Evolutionary conservation across 1,284 basidiomycete genomes (phyloP), one percentile per base, ranked within the genome.

Genomic region (Ustilago sp.): DNA sequence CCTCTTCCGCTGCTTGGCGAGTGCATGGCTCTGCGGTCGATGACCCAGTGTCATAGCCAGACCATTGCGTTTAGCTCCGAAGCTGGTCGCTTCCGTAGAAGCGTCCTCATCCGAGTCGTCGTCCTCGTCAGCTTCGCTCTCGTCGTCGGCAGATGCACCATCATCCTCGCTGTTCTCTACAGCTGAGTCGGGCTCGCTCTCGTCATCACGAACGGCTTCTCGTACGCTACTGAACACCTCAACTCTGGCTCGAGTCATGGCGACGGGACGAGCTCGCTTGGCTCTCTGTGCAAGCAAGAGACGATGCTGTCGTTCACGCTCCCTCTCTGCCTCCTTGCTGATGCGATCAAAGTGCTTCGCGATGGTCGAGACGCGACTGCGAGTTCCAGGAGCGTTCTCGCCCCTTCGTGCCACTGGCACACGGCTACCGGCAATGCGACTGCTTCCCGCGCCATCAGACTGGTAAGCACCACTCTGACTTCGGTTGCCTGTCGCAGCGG

Each of bases 211-310:
- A 80, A 98, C 93, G 0, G 94, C 95, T 81, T 98, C 95, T 82
- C 93, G 92, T 73, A 98, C 91, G 80, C 93, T 97, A 76, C 93
- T 92, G 53, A 98, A 91, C 43, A 98, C 91, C 83, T 95, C 92
- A 0, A 98, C 93, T 69, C 92, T 94, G 8, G 94, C 94, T 61
- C 92, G 91, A 4, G 95, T 93, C 38, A 92, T 92, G 8, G 93
- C 93, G 8, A 99, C 94, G 2, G 97, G 96, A 43, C 96, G 91
- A n/a, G 94, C 94, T 50, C 93, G 91, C 55, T 72, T 74, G 11
- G 72, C 72, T 0, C 72, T 57, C 32, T 74, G 76, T 15, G 72
- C 71, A 31, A 78, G 57, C 57, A 78, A 31, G 15, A 88, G 80
- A n/a, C 87, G 86, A 61, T 87, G 87, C 61, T 88, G 87, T 35